Conservation (phyloP, 306 rosid genomes). For the Quercus aquifolioides region DNA sequence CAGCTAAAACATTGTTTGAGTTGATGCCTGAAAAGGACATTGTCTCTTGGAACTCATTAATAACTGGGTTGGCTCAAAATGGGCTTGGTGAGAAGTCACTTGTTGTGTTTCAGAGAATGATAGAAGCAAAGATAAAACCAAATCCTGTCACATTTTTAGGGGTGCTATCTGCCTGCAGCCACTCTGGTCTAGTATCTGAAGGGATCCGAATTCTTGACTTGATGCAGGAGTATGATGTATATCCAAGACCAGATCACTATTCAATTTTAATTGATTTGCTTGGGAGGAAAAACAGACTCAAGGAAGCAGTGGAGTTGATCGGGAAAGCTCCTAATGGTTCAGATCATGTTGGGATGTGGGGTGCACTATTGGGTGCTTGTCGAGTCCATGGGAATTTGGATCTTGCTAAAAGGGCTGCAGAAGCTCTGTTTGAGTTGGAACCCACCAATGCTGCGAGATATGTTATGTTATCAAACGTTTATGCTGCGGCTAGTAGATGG, state of each 20-base stretch:
- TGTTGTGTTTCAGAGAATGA: constrained; percentile 44
- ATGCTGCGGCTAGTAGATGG: constrained; percentile 61
- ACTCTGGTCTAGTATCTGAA: constrained; percentile 49
- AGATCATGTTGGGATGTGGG: constrained; percentile 53
- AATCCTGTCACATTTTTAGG: constrained; percentile 61
- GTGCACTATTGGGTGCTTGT: constrained; percentile 61
- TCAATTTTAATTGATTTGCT: constrained; percentile 60
- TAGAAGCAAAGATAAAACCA: constrained; percentile 48
- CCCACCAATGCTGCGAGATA: constrained; percentile 59
- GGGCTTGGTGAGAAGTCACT: constrained; percentile 47
- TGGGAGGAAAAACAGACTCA: constrained; percentile 57
- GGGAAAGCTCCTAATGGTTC: constrained; percentile 34
- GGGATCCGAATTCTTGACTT: constrained; percentile 41
- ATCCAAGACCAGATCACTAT: constrained; percentile 47
- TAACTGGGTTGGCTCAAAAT: constrained; percentile 57
- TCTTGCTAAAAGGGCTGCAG: constrained; percentile 53
- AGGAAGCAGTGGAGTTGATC: constrained; percentile 45
- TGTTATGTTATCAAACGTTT: constrained; percentile 60
- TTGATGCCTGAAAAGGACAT: constrained; percentile 35
- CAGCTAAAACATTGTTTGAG: constrained; percentile 49
- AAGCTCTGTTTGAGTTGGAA: constrained; percentile 50
- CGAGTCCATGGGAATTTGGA: constrained; percentile 49
- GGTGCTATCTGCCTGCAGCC: constrained; percentile 54
- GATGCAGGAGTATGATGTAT: constrained; percentile 43
- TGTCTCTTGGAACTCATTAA: constrained; percentile 51